Percentiles rank a stretch among this genome's conserved stretches.
phyloP scores from a whole-genome alignment of 495 filamentous ascomycete species.

The Pyrenula aspistea region DNA sequence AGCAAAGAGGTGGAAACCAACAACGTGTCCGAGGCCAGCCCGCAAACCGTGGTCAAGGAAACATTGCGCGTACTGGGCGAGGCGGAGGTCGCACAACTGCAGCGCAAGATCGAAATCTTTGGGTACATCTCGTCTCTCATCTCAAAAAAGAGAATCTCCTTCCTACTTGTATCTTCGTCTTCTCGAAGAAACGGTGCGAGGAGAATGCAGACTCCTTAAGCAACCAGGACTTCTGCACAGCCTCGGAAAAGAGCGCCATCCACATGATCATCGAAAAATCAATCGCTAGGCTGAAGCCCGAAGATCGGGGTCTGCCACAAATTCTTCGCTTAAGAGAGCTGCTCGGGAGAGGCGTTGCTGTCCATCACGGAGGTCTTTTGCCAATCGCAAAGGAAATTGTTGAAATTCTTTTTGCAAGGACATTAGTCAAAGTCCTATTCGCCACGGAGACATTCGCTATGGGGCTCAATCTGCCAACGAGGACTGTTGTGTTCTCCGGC shows the following conservation, averaged over 20 bases:
- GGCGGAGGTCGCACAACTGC: conserved; percentile 73
- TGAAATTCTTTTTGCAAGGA: conserved; percentile 90
- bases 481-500: conserved; percentile 95
- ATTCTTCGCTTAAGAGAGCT: conserved; percentile 80
- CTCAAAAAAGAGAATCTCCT: conserved; percentile 76
- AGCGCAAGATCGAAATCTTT: conserved; percentile 90
- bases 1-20: conserved; percentile 21
- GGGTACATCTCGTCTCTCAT: conserved; percentile 89
- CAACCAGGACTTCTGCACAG: conserved; percentile 87
- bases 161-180: conserved; percentile 93
- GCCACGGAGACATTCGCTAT: conserved; percentile 98
- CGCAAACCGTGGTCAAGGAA: conserved; percentile 54
- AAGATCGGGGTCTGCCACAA: conserved; percentile 81
- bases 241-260: conserved; percentile 84
- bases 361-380: conserved; percentile 89
- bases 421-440: conserved; percentile 90
- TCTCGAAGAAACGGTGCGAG: conserved; percentile 94
- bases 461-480: conserved; percentile 90
- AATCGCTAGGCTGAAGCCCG: conserved; percentile 79
- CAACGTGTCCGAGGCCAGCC: conserved; percentile 43
- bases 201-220: conserved; percentile 91
- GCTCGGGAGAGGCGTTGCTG: conserved; percentile 78
- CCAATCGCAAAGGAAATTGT: conserved; percentile 98
- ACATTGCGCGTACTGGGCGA: conserved; percentile 78
- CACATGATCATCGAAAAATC: conserved; percentile 98